phyloP scores from a whole-genome alignment of 805 yeast species.

The Dipodascus geniculatus region DNA sequence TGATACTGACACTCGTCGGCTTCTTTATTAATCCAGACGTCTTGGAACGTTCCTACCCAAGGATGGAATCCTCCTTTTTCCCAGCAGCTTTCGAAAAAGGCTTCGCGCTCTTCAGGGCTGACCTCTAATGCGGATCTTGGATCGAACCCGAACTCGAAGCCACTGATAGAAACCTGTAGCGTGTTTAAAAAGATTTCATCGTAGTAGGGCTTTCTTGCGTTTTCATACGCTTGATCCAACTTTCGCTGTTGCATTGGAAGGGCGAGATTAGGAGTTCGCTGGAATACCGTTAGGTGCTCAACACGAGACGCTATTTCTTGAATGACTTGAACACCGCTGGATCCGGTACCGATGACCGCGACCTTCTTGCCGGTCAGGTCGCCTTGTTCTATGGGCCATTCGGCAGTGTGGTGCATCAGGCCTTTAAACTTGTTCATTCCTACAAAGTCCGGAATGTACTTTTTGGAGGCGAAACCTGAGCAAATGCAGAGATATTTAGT shows the following conservation, averaged over 20 bases:
- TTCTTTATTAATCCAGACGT: slow-evolving; percentile 12
- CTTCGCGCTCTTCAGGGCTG: slow-evolving; percentile 13
- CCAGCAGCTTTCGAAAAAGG: slow-evolving; percentile 16
- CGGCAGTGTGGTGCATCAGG: slow-evolving; percentile 15
- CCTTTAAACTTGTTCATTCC: slow-evolving; percentile 19
- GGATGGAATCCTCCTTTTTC: slow-evolving; percentile 21
- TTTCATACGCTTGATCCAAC: neutral
- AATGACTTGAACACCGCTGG: slow-evolving; percentile 23
- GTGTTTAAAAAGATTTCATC: neutral
- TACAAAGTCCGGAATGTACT: slow-evolving; percentile 17
- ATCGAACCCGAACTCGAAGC: slow-evolving; percentile 11
- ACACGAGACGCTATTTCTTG: slow-evolving; percentile 17
- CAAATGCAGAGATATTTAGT: slow-evolving; percentile 9
- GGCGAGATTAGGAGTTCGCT: slow-evolving; percentile 20
- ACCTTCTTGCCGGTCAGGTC: slow-evolving; percentile 13
- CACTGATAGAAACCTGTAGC: slow-evolving; percentile 11
- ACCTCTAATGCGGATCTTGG: slow-evolving; percentile 13
- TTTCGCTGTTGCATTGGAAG: slow-evolving; percentile 16
- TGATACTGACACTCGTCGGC: slow-evolving; percentile 15
- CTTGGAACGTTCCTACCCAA: slow-evolving; percentile 21
- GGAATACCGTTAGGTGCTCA: slow-evolving; percentile 15
- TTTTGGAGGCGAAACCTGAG: slow-evolving; percentile 18
- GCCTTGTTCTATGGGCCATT: slow-evolving; percentile 19
- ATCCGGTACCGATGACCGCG: slow-evolving; percentile 23
- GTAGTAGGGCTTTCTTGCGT: neutral